A percentile compares a stretch with the other conserved stretches of the same genome.
Conservation (phyloP, 2,329 filamentous ascomycete species). For the Phialocephala sp. region DNA sequence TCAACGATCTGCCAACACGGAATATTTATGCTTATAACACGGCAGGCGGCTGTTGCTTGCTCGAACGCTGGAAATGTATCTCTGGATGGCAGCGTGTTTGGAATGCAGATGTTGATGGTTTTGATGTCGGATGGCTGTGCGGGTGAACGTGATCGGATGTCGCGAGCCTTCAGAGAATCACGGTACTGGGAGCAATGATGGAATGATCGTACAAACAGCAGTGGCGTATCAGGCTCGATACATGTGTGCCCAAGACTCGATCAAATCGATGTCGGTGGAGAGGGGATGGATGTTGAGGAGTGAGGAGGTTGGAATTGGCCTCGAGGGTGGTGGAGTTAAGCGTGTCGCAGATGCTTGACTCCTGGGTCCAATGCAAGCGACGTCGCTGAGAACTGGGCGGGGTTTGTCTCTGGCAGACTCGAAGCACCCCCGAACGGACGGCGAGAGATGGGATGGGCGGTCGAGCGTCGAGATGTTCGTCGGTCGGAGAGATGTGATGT, state of each 20-base stretch:
- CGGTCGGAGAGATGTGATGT: constrained; percentile 14
- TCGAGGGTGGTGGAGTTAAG: constrained; percentile 25
- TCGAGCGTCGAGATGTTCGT: constrained; percentile 8
- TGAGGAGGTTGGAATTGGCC: constrained; percentile 23
- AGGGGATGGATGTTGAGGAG: constrained; percentile 15
- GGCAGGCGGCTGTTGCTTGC: constrained; percentile 31
- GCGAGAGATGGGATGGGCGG: neutral
- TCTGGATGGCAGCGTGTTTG: constrained; percentile 19
- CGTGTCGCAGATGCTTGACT: constrained; percentile 30
- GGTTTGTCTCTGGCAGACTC: neutral
- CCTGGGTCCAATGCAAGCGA: constrained; percentile 19
- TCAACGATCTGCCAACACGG: constrained; percentile 27
- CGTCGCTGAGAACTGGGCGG: neutral
- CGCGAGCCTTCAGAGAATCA: constrained; percentile 31
- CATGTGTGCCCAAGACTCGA: constrained; percentile 27
- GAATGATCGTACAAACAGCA: constrained; percentile 33
- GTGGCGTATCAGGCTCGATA: constrained; percentile 25
- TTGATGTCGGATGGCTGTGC: constrained; percentile 28
- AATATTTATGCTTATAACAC: constrained; percentile 18
- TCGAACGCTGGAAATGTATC: constrained; percentile 24
- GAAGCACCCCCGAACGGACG: neutral
- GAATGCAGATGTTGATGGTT: constrained; percentile 29
- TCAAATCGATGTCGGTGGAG: constrained; percentile 23
- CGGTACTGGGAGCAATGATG: constrained; percentile 20
- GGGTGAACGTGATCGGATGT: constrained; percentile 32